These are phyloP conservation scores for Claviceps capensis DNA, from an alignment of 2,329 filamentous ascomycete species.

Conservation along the genomic window DNA sequence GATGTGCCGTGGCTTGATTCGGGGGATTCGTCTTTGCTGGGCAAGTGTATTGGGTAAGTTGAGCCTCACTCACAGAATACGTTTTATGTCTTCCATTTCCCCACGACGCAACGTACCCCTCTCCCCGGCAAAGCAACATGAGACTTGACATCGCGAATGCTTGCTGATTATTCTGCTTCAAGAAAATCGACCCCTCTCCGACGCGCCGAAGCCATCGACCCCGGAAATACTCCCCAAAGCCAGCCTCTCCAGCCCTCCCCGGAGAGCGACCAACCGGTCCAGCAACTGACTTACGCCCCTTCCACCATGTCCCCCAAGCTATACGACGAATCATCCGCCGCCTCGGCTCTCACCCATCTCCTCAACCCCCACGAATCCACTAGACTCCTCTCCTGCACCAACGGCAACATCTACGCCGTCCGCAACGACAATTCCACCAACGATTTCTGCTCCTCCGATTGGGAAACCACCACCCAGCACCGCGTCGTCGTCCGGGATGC, in stretches of 20 bases:
- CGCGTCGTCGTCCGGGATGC: slow-evolving; percentile 13
- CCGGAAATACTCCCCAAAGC: no score
- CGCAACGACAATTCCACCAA: slow-evolving; percentile 9
- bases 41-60: slow-evolving; percentile 13
- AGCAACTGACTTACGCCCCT: no score
- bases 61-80: no score
- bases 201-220: no score
- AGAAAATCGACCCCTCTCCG: no score
- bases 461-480: slow-evolving; percentile 8
- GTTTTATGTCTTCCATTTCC: no score
- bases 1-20: slow-evolving; percentile 11
- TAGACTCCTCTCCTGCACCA: slow-evolving; percentile 17
- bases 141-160: no score
- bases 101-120: no score
- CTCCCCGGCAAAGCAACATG: no score
- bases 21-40: slow-evolving; percentile 8
- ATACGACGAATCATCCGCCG: slow-evolving; percentile 10
- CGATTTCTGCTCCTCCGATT: slow-evolving; percentile 12
- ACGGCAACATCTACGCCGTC: slow-evolving; percentile 20
- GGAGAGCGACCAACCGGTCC: no score
- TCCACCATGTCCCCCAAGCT: background rate
- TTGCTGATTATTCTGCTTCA: no score
- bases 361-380: slow-evolving; percentile 8
- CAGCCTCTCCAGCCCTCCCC: no score
- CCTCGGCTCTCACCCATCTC: slow-evolving; percentile 11